Percentiles rank a stretch among this genome's conserved stretches.
These are phyloP conservation scores for Phlebiopsis flavidoalba DNA, from an alignment of 768 basidiomycete species.

Conservation along the genomic window DNA sequence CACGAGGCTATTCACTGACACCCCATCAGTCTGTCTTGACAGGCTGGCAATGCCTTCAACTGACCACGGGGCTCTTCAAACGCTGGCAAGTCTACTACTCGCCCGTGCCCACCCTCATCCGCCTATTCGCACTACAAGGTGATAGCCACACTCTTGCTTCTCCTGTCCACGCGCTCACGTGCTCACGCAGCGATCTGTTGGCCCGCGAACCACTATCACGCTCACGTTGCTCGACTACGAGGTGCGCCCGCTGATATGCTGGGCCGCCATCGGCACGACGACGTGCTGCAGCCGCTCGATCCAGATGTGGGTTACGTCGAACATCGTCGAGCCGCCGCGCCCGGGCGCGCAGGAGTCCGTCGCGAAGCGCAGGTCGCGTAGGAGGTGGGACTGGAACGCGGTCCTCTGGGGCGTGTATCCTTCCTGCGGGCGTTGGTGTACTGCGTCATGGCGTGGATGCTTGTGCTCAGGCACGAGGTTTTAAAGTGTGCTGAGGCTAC, in stretches of 20 bases:
- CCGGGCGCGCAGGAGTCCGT: not conserved
- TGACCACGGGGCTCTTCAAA: constrained; percentile 84
- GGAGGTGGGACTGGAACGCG: constrained; percentile 79
- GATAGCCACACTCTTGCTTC: not conserved
- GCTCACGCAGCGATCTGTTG: constrained; percentile 72
- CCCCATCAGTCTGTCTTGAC: constrained; percentile 68
- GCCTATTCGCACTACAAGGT: constrained; percentile 84
- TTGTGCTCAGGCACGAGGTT: constrained; percentile 38
- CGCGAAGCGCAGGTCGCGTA: constrained; percentile 32
- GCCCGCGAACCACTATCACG: constrained; percentile 87
- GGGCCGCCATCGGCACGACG: constrained; percentile 87
- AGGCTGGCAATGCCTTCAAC: constrained; percentile 80
- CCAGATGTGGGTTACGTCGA: constrained; percentile 95
- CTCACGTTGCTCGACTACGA: constrained; percentile 67
- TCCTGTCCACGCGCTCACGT: not conserved
- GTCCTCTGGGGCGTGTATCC: constrained; percentile 63
- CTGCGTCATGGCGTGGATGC: constrained; percentile 74
- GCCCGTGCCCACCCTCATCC: constrained; percentile 81
- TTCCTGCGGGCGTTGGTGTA: constrained; percentile 75
- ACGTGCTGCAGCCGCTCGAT: constrained; percentile 79
- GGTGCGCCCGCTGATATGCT: constrained; percentile 74
- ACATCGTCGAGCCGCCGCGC: constrained; percentile 41
- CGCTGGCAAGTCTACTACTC: constrained; percentile 93
- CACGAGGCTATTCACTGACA: not conserved
- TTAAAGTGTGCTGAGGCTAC: not conserved